Conservation (phyloP, 495 filamentous ascomycete species). For the Jackrogersella multiformis region DNA sequence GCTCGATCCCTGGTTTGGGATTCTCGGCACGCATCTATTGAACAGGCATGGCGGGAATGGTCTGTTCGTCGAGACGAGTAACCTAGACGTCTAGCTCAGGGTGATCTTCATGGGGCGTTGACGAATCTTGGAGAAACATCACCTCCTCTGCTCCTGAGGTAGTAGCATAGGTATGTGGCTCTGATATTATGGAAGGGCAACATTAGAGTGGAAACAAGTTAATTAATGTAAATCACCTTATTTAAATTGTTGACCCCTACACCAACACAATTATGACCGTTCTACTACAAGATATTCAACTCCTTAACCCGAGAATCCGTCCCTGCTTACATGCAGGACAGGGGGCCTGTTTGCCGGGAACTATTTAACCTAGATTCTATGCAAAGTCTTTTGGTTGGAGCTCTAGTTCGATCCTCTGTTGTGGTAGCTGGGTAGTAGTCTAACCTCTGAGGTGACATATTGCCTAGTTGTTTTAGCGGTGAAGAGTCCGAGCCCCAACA, state of each 20-base stretch:
- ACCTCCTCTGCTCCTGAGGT: not conserved
- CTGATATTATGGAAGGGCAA: not conserved
- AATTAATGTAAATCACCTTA: constrained; percentile 2
- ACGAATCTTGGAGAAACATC: constrained; percentile 1
- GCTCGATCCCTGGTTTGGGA: not conserved
- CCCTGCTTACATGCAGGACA: not conserved
- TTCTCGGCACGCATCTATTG: not conserved
- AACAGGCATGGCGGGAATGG: not conserved
- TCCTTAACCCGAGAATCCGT: not conserved
- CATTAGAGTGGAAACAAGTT: not conserved
- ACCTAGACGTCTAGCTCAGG: not conserved
- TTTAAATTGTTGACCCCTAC: not conserved
- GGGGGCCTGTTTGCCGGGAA: too few species aligned
- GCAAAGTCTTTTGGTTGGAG: constrained; percentile 1
- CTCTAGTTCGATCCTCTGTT: constrained; percentile 2
- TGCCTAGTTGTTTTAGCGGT: not conserved
- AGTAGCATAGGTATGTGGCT: constrained; percentile 1
- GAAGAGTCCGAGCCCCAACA: constrained; percentile 5
- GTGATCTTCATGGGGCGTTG: not conserved
- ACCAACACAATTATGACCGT: not conserved
- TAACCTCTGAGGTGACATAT: constrained; percentile 3
- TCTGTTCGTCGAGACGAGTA: not conserved
- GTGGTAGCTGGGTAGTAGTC: too few species aligned
- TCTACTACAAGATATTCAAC: not conserved
- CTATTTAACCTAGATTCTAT: not conserved